Evolutionary conservation across 176 grass and related monocot genomes (phyloP).

Genomic region (Echinochloa phyllopogon): DNA sequence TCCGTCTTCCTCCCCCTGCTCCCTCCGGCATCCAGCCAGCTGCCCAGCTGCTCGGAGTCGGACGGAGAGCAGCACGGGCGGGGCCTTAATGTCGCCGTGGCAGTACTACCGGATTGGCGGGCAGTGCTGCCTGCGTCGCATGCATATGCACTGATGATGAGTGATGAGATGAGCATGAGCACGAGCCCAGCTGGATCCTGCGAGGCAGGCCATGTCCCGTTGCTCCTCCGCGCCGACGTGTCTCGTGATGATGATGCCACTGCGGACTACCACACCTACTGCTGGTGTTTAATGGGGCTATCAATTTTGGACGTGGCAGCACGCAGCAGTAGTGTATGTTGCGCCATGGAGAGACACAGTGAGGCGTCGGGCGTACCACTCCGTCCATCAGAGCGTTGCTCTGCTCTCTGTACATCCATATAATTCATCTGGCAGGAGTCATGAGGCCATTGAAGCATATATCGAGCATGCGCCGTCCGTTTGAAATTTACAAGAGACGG

Average conservation of each 20-base stretch:
- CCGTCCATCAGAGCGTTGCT: too few relatives aligned
- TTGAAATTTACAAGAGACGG: not conserved
- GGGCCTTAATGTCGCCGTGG: not conserved
- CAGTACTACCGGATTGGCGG: not conserved
- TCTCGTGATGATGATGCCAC: not conserved
- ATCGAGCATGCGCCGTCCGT: too few relatives aligned
- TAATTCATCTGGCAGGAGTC: too few relatives aligned
- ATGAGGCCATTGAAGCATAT: too few relatives aligned
- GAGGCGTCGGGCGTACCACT: too few relatives aligned
- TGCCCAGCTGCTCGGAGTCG: too few relatives aligned
- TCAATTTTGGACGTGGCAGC: not conserved
- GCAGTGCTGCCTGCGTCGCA: not conserved
- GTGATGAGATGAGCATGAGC: not conserved
- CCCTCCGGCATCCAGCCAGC: not conserved
- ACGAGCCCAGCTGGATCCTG: slow-evolving; percentile 26
- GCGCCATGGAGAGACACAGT: not conserved
- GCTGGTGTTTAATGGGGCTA: not conserved
- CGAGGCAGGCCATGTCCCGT: not conserved
- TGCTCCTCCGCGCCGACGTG: slow-evolving; percentile 25
- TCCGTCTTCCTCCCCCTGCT: not conserved
- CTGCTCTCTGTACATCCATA: too few relatives aligned
- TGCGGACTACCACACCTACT: not conserved
- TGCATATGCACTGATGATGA: not conserved
- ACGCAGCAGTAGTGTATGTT: not conserved
- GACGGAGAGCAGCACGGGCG: not conserved